phyloP scores from a whole-genome alignment of 1,139 yeast species.

The Protomyces arabidopsidicola region DNA sequence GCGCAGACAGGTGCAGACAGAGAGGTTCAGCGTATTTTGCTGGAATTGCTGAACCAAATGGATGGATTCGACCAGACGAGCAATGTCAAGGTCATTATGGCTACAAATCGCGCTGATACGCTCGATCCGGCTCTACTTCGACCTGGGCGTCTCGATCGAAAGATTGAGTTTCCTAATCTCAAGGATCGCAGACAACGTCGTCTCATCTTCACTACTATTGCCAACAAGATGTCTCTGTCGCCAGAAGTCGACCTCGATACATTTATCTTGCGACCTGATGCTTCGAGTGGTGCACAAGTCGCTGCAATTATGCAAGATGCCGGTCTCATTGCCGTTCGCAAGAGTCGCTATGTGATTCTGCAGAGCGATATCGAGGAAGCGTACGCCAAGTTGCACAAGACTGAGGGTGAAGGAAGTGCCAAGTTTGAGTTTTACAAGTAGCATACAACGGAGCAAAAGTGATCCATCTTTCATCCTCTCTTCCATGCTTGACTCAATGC shows the following conservation, averaged over 20 bases:
- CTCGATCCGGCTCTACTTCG: constrained; percentile 95
- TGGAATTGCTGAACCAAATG: constrained; percentile 96
- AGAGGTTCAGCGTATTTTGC: constrained; percentile 95
- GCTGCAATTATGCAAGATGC: constrained; percentile 99
- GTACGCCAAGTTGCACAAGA: constrained; percentile 90
- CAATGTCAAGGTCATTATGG: constrained; percentile 97
- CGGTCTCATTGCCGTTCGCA: constrained; percentile 94
- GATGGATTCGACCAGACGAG: constrained; percentile 97
- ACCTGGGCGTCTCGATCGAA: constrained; percentile 97
- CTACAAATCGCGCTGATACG: constrained; percentile 96
- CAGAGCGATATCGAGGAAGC: constrained; percentile 90
- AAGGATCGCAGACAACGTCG: constrained; percentile 97
- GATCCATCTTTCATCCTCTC: neutral
- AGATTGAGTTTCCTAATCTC: constrained; percentile 91
- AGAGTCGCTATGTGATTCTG: constrained; percentile 91
- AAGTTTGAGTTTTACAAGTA: constrained; percentile 96
- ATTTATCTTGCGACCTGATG: constrained; percentile 89
- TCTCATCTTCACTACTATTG: constrained; percentile 89
- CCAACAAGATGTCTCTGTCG: constrained; percentile 95
- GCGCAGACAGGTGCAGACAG: constrained; percentile 99
- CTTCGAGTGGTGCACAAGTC: constrained; percentile 93
- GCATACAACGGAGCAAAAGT: neutral
- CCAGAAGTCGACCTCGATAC: constrained; percentile 97
- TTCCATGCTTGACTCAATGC: neutral
- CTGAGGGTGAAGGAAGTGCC: constrained; percentile 76